Evolutionary conservation across 352 stramenopile species (phyloP).

Genomic region (Phytophthora ohioensis): DNA sequence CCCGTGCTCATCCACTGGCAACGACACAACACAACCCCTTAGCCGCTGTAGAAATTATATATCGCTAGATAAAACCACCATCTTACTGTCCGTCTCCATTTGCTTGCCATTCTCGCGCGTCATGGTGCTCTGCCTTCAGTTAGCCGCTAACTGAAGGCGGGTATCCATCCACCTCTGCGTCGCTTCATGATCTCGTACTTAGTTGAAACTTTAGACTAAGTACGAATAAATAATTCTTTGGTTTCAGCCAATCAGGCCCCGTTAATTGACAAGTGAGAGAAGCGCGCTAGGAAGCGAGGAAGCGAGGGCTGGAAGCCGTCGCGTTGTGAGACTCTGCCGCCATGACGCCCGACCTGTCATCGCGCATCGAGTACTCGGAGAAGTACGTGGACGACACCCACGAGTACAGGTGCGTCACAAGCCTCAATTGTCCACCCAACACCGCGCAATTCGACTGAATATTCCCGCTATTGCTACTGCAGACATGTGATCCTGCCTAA

Average conservation of each 20-base stretch:
- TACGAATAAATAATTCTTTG: slow-evolving; percentile 18
- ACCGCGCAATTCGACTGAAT: background rate
- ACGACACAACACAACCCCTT: background rate
- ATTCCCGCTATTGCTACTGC: background rate
- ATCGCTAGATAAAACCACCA: background rate
- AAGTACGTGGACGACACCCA: slow-evolving; percentile 95
- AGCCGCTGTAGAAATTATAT: background rate
- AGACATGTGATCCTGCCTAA: slow-evolving; percentile 98
- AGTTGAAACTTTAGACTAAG: slow-evolving; percentile 2
- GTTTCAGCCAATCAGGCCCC: slow-evolving; percentile 26
- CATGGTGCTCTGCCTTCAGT: slow-evolving; percentile 33
- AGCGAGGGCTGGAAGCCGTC: slow-evolving; percentile 7
- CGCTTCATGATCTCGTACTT: slow-evolving; percentile 28
- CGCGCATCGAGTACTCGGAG: slow-evolving; percentile 96
- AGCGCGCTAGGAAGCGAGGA: slow-evolving; percentile 19
- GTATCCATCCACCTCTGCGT: slow-evolving; percentile 9
- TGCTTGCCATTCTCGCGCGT: slow-evolving; percentile 76
- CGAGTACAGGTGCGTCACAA: slow-evolving; percentile 86
- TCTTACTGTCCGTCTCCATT: slow-evolving; percentile 85
- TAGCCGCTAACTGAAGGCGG: too few relatives aligned
- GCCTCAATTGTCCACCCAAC: background rate
- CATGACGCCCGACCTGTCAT: slow-evolving; percentile 89
- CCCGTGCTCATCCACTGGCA: slow-evolving; percentile 82
- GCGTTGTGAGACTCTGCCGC: slow-evolving; percentile 10
- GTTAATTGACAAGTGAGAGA: slow-evolving; percentile 20